phyloP scores from a whole-genome alignment of 441 rosid species.

The Pelargonium fulgidum region DNA sequence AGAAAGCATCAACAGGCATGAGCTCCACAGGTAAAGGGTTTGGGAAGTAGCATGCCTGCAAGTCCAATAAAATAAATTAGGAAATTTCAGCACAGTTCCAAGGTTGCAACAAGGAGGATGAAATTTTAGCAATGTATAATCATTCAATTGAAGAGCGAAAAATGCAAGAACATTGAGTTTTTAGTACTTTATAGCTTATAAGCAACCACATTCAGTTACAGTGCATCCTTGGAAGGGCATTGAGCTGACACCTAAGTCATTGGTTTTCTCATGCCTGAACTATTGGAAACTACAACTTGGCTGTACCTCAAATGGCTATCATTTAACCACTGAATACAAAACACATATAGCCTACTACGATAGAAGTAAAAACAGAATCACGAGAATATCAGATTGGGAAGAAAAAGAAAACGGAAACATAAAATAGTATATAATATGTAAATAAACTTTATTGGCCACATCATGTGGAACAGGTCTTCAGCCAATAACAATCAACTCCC shows the following conservation, averaged over 20 bases:
- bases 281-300: background rate
- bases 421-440: background rate
- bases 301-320: background rate
- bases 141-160: background rate
- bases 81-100: background rate
- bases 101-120: conserved; percentile 3
- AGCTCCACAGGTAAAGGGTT: conserved; percentile 37
- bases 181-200: background rate
- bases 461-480: conserved; percentile 1
- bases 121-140: background rate
- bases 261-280: too few relatives aligned
- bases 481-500: conserved; percentile 6
- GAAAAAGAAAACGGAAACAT: background rate
- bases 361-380: background rate
- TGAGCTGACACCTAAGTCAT: too few relatives aligned
- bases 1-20: conserved; percentile 30
- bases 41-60: conserved; percentile 41
- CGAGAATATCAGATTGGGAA: background rate
- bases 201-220: background rate
- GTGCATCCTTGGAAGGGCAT: too few relatives aligned
- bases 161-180: background rate
- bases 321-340: background rate
- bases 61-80: conserved; percentile 7
- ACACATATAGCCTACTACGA: background rate
- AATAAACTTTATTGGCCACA: background rate